These are phyloP conservation scores for Salix suchowensis DNA, from an alignment of 345 rosid species.

Conservation along the genomic window DNA sequence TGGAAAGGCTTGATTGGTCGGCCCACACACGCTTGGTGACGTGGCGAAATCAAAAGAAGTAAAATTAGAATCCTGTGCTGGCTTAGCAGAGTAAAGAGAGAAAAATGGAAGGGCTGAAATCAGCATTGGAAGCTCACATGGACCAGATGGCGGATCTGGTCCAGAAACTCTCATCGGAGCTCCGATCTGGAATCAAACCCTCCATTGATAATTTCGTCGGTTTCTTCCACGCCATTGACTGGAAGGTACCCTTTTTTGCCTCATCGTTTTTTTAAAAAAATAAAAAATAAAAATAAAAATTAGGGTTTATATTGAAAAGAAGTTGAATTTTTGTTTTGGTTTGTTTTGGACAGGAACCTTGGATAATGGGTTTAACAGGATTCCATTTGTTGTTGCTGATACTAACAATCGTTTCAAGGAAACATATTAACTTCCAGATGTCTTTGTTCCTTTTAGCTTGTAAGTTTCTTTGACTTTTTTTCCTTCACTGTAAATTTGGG, in stretches of 20 bases:
- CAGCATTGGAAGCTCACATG: conserved; percentile 70
- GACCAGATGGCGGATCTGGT: conserved; percentile 81
- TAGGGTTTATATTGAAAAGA: background rate
- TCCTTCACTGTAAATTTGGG: background rate
- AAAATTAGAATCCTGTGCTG: background rate
- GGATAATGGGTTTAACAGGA: conserved; percentile 60
- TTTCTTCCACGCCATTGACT: conserved; percentile 82
- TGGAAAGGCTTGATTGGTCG: background rate
- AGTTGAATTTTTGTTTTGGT: background rate
- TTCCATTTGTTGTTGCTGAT: conserved; percentile 60
- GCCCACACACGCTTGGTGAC: background rate
- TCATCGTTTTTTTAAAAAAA: background rate
- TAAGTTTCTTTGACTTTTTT: conserved; percentile 30
- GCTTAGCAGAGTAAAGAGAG: background rate
- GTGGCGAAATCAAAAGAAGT: background rate
- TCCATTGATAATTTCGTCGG: conserved; percentile 77
- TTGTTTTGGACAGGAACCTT: conserved; percentile 58
- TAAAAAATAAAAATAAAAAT: background rate
- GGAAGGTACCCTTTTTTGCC: conserved; percentile 55
- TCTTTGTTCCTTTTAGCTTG: conserved; percentile 69
- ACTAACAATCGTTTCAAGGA: conserved; percentile 51
- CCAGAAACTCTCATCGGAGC: conserved; percentile 72
- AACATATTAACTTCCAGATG: conserved; percentile 76
- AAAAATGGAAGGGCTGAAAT: conserved; percentile 66
- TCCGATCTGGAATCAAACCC: conserved; percentile 70